Base-by-base conservation (phyloP, 2,329 filamentous ascomycete genomes). In the Penicillium sp. region DNA sequence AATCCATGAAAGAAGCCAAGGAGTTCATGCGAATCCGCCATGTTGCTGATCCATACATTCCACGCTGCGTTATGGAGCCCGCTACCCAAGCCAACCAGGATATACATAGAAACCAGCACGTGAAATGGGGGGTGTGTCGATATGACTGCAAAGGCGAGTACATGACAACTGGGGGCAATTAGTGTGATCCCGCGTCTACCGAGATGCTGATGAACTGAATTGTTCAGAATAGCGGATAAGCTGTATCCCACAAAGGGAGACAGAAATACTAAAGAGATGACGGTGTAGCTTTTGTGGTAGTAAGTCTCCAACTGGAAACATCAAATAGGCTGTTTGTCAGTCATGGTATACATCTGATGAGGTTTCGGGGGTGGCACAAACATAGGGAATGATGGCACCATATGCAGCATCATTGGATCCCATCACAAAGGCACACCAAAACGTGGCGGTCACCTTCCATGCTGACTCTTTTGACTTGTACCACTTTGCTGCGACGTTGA, bases 171-270 rank as follows among this genome's bases (percentile, higher is more conserved):
- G 0, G 68, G 66, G 8, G 80, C 85, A 3, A 90, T 67, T 46
- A 89, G 65, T 9, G 88, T 86, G n/a, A 92, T 82, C 7, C 89
- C 89, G 38, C 86, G 80, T 68, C 90, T 88, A 29, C 89, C 89
- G 45, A 75, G 57, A 19, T 58, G 65, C 52, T 70, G 67, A 61
- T 80, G 78, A 35, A 80, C 66, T 16, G 57, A 54, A 53, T 78
- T 77, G 58, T 76, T 78, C 35, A 76, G 55, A 32, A 79, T 59
- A 6, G 78, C 77, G 0, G 78, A 73, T 7, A 71, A 45, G n/a
- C 74, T 75, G 66, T 80, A 81, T 19, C 79, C 78, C 3, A 74
- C 64, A 51, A 80, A 78, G 0, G 78, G 78, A 9, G 77, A 72
- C 9, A 80, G 69, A 67, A 81, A 81, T 49, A 81, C 69, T 13